phyloP scores from a whole-genome alignment of 2,329 filamentous ascomycete species.

The Fusarium transvaalense region DNA sequence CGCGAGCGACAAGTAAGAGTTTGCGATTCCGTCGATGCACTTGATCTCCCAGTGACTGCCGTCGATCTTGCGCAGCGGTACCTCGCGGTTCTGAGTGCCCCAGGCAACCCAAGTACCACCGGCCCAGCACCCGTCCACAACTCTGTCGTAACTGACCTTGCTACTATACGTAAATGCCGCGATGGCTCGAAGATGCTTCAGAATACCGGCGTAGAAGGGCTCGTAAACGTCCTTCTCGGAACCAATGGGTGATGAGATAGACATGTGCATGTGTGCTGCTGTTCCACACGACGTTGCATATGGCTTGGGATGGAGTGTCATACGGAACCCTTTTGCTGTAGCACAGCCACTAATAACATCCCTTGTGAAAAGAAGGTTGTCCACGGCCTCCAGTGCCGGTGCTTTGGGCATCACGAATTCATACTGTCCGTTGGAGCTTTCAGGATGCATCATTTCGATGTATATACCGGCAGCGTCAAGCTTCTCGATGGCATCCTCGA shows the following conservation, averaged over 20 bases:
- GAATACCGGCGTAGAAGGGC: conserved; percentile 78
- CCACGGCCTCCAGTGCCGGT: conserved; percentile 75
- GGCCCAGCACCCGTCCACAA: conserved; percentile 78
- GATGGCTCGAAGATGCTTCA: conserved; percentile 75
- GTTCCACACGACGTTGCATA: conserved; percentile 69
- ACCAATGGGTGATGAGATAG: conserved; percentile 64
- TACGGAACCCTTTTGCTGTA: conserved; percentile 70
- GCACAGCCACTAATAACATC: conserved; percentile 76
- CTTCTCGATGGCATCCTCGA: conserved; percentile 73
- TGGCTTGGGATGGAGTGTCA: conserved; percentile 81
- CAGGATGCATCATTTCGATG: conserved; percentile 80
- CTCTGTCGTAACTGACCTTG: conserved; percentile 75
- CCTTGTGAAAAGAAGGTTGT: conserved; percentile 76
- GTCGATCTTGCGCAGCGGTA: conserved; percentile 76
- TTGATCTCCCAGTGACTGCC: conserved; percentile 82
- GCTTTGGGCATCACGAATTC: conserved; percentile 78
- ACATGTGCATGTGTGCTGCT: conserved; percentile 78
- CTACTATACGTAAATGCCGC: conserved; percentile 76
- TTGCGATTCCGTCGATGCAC: conserved; percentile 82
- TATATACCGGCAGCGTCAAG: conserved; percentile 73
- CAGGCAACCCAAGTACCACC: conserved; percentile 84
- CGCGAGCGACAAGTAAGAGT: conserved; percentile 74
- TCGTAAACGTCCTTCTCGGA: conserved; percentile 63
- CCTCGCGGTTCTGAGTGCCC: conserved; percentile 85
- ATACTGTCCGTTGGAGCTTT: conserved; percentile 80